Conservation (phyloP, 305 asterid genomes). For the Petunia hybrid region DNA sequence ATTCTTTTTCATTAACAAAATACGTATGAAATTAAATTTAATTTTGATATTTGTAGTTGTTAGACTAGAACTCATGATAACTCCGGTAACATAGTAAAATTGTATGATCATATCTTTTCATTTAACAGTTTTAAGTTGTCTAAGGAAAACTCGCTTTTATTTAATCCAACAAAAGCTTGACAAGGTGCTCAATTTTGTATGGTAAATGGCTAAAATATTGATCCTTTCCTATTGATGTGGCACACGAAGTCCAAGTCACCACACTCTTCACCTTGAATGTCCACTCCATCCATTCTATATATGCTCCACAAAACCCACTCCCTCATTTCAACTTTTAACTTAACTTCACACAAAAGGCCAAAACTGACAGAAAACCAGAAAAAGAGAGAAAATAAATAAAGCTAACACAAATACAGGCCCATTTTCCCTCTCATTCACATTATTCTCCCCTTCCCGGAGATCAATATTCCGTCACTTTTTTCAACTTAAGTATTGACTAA, state of each 20-base stretch:
- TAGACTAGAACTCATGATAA: too few relatives aligned
- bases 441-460: slow-evolving; percentile 8
- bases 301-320: slow-evolving; percentile 1
- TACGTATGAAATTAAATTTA: too few relatives aligned
- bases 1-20: too few relatives aligned
- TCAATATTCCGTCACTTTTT: slow-evolving; percentile 53
- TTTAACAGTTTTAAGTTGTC: too few relatives aligned
- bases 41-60: too few relatives aligned
- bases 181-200: too few relatives aligned
- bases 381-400: background rate
- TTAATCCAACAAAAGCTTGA: too few relatives aligned
- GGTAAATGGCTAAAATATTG: too few relatives aligned
- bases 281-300: background rate
- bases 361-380: slow-evolving; percentile 12
- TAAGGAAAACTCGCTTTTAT: too few relatives aligned
- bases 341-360: slow-evolving; percentile 17
- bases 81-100: too few relatives aligned
- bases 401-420: background rate
- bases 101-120: too few relatives aligned
- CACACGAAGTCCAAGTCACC: background rate
- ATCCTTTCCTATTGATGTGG: background rate
- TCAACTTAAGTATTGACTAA: slow-evolving; percentile 53
- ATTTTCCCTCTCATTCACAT: slow-evolving; percentile 7
- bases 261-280: background rate
- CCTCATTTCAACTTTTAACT: background rate